Evolutionary conservation across 305 asterid genomes (phyloP), one percentile per base, ranked within the genome.

Genomic region (Rubia peregrina): DNA sequence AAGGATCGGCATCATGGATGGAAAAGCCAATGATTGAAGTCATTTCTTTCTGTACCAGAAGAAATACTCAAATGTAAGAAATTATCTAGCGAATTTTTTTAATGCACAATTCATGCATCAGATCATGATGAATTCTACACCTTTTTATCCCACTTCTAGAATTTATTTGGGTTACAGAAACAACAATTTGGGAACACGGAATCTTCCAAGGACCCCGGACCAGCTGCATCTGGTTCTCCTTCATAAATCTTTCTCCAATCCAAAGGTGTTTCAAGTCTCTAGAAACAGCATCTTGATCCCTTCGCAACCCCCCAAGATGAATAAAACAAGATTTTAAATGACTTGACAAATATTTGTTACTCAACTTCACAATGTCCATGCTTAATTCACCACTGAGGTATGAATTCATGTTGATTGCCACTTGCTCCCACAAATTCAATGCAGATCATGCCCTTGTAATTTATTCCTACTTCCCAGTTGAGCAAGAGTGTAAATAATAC

Each of bases 231-330:
- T 4, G 3, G 26, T 8, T 19, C 42, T 61, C 74, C 30, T 26
- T 65, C 11, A 70, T 17, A 11, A 69, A 67, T 7, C 81, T 78
- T 73, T 78, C 78, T 5, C 44, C 75, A 5, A 65, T 70, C 81
- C 75, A 73, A 41, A 78, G 19, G 0, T 38, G 26, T 13, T 14
- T 65, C 65, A 70, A 8, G 0, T 26, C 36, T 9, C 19, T 11
- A 6, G 12, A 41, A 4, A 10, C 17, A 57, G 70, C 70, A 13
- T 10, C 41, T 24, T 49, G 7, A 46, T 44, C 73, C 36, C 53
- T 17, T 12, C 41, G 17, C 11, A 66, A 66, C 2, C 10, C 62
- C 9, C 68, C 73, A 51, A 76, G 48, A n/a, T 71, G 65, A 4
- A 76, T 57, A 8, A 71, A 61, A 60, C 76, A 76, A 1, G 73